A percentile compares a stretch with the other conserved stretches of the same genome.
phyloP scores from a whole-genome alignment of 805 yeast genomes.

The Nakazawaea anatomiae region DNA sequence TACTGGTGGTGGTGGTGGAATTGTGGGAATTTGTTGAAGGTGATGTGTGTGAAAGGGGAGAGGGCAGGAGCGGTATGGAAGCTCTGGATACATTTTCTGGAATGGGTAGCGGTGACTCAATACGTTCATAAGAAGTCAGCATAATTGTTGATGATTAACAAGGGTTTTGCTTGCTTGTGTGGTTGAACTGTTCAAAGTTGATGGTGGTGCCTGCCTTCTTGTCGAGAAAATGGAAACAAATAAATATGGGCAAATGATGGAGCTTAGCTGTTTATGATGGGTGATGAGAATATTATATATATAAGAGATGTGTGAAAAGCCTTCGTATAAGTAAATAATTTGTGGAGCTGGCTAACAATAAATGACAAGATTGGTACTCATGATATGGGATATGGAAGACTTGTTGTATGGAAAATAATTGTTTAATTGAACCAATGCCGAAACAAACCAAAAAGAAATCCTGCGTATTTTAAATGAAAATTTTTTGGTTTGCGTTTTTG shows the following conservation, averaged over 20 bases:
- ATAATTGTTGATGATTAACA: neutral
- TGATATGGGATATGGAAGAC: neutral
- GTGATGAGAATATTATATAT: no score
- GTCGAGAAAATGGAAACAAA: no score
- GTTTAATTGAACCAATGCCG: neutral
- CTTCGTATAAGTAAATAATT: neutral
- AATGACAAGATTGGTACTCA: neutral
- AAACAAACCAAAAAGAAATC: neutral
- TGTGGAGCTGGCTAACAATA: neutral
- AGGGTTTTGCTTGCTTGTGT: no score
- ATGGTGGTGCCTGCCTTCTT: no score
- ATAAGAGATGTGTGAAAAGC: no score
- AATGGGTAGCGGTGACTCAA: neutral
- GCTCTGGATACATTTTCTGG: neutral
- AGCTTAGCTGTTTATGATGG: no score
- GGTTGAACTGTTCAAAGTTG: no score
- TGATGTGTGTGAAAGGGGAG: neutral
- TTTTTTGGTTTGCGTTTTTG: neutral
- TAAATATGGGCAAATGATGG: no score
- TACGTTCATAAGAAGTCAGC: neutral
- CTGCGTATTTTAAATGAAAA: slow-evolving; percentile 2
- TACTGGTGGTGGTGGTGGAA: neutral
- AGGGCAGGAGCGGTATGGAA: neutral
- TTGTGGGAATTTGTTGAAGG: neutral
- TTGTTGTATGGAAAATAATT: no score